A percentile compares a stretch with the other conserved stretches of the same genome.
Conservation (phyloP, 345 rosid species). For the Triadica sebifera region DNA sequence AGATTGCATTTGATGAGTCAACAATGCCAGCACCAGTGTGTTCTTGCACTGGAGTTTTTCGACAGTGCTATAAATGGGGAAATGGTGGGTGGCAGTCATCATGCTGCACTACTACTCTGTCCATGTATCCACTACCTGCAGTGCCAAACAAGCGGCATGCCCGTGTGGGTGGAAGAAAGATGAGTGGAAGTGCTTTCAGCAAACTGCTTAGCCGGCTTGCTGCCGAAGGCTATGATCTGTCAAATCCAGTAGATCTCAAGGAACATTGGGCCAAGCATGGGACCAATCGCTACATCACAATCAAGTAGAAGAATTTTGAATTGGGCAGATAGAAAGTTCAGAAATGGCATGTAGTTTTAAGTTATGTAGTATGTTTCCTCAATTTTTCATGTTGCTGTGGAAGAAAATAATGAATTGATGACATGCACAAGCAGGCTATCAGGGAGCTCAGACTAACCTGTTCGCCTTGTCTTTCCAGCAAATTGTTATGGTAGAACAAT, state of each 20-base stretch:
- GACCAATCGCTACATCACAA: slow-evolving; percentile 36
- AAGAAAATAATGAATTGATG: slow-evolving; percentile 15
- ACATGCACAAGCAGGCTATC: background rate
- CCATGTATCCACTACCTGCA: slow-evolving; percentile 82
- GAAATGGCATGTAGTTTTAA: background rate
- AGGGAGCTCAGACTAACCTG: background rate
- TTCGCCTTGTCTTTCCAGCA: background rate
- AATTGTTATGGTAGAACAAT: slow-evolving; percentile 5
- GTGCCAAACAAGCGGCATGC: slow-evolving; percentile 90
- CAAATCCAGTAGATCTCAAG: slow-evolving; percentile 36
- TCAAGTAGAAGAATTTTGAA: slow-evolving; percentile 21
- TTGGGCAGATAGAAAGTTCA: background rate
- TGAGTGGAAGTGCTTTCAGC: slow-evolving; percentile 98
- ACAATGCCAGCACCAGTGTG: slow-evolving; percentile 92
- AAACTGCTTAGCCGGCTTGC: slow-evolving; percentile 92
- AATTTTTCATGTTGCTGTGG: slow-evolving; percentile 10
- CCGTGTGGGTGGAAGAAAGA: slow-evolving; percentile 88
- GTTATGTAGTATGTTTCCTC: slow-evolving; percentile 17
- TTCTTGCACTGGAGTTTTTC: slow-evolving; percentile 81
- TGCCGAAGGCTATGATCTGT: slow-evolving; percentile 35
- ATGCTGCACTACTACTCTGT: slow-evolving; percentile 88
- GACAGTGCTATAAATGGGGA: slow-evolving; percentile 99
- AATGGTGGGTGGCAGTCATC: slow-evolving; percentile 99
- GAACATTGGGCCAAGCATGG: slow-evolving; percentile 40
- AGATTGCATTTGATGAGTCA: slow-evolving; percentile 80